Evolutionary conservation across 2,329 filamentous ascomycete species (phyloP), one percentile per base, ranked within the genome.

Genomic region (Onygenales sp.): DNA sequence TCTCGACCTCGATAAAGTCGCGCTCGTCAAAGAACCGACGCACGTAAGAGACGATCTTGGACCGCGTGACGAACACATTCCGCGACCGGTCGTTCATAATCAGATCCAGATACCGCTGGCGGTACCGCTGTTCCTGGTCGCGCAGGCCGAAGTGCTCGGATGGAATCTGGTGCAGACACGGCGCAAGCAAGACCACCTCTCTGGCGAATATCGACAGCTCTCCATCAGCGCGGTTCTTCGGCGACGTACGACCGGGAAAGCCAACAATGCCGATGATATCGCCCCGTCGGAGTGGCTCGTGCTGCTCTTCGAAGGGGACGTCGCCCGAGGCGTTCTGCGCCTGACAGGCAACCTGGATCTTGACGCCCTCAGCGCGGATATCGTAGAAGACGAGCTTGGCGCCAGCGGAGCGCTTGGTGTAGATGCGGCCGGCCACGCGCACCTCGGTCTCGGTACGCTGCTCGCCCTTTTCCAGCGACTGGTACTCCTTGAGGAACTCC

Each of bases 1-100:
- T 98, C 74, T 97, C 89, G 31, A 97, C 91, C 70, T 96, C 91
- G 53, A 90, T 78, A 70, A 98, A 98, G 63, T 92, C 88, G 52
- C 86, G 81, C 61, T 85, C 81, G 64, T 96, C 88, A 62, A 98
- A 88, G 78, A 86, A 98, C 63, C 82, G 81, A 61, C 93, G 88
- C 61, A 98, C 86, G 68, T 89, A 96, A 57, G 82, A 84, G 67
- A 95, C 83, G 65, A 97, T 91, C 80, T 88, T 90, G 65, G 88
- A 83, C 52, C 93, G 83, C 40, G 87, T 90, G 64, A 89, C 79
- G 70, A 97, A 87, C 54, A 91, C 86, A 56, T 94, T 81, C 52
- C 90, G 83, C 45, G 87, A 88, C 57, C 79, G 79, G 65, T 95
- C 87, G 74, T 98, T 96, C 86, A 97, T 95, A 73, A 98, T 93